A percentile compares a stretch with the other conserved stretches of the same genome.
These are phyloP conservation scores for Scleroderma bovista DNA, from an alignment of 768 basidiomycete genomes.

Conservation along the genomic window DNA sequence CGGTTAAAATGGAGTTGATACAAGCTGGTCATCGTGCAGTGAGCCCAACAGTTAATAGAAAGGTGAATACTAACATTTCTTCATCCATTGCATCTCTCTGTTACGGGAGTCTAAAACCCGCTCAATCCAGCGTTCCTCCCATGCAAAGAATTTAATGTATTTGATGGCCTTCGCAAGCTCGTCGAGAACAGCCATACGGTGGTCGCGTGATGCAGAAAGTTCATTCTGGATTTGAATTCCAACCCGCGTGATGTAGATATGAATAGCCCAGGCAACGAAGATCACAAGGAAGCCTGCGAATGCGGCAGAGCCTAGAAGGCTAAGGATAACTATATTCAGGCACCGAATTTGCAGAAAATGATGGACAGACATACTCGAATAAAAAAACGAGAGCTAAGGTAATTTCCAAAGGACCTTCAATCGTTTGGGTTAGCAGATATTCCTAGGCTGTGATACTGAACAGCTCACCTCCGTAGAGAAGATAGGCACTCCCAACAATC, in stretches of 20 bases:
- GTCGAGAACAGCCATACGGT: slow-evolving; percentile 39
- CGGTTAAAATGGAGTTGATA: slow-evolving; percentile 40
- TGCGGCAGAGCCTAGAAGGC: slow-evolving; percentile 42
- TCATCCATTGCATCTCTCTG: slow-evolving; percentile 71
- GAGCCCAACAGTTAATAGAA: neutral
- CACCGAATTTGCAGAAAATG: neutral
- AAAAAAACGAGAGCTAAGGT: slow-evolving; percentile 43
- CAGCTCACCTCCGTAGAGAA: slow-evolving; percentile 51
- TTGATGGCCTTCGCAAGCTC: slow-evolving; percentile 39
- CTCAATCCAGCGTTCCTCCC: slow-evolving; percentile 40
- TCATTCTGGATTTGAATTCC: slow-evolving; percentile 34
- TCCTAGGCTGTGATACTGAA: neutral
- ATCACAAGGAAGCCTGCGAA: slow-evolving; percentile 43
- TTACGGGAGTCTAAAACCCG: slow-evolving; percentile 45
- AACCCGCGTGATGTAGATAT: slow-evolving; percentile 34
- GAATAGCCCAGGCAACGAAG: slow-evolving; percentile 35
- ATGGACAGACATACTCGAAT: slow-evolving; percentile 1
- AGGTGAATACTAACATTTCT: slow-evolving; percentile 44
- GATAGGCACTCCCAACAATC: slow-evolving; percentile 47
- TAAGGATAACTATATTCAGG: slow-evolving; percentile 7
- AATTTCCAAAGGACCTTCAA: slow-evolving; percentile 66
- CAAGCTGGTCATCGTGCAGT: slow-evolving; percentile 20
- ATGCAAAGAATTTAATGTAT: slow-evolving; percentile 41
- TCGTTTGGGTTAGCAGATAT: neutral
- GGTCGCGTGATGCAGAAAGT: slow-evolving; percentile 32